Evolutionary conservation across 495 filamentous ascomycete genomes (phyloP).

Genomic region (Talaromyces proteolyticus): DNA sequence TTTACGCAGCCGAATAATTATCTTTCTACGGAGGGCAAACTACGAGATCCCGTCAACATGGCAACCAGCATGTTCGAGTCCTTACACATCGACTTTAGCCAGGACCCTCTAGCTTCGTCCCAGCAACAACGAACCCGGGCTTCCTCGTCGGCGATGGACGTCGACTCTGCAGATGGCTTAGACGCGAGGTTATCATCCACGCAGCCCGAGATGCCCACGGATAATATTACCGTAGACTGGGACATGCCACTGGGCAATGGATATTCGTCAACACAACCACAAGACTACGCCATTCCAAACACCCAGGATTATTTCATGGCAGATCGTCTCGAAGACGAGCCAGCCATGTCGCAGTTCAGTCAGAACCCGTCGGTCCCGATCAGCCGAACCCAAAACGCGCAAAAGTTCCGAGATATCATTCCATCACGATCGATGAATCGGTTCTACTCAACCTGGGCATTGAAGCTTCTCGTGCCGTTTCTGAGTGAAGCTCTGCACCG

Average conservation of each 20-base stretch:
- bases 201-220: slow-evolving; percentile 70
- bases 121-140: slow-evolving; percentile 27
- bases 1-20: slow-evolving; percentile 79
- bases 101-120: slow-evolving; percentile 49
- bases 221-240: slow-evolving; percentile 73
- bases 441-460: slow-evolving; percentile 80
- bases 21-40: slow-evolving; percentile 64
- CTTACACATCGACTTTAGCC: slow-evolving; percentile 85
- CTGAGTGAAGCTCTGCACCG: slow-evolving; percentile 76
- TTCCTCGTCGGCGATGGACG: slow-evolving; percentile 38
- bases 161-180: slow-evolving; percentile 43
- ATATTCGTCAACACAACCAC: slow-evolving; percentile 49
- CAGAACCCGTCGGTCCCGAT: slow-evolving; percentile 73
- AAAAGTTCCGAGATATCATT: slow-evolving; percentile 80
- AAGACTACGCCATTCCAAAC: slow-evolving; percentile 17
- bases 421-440: slow-evolving; percentile 78
- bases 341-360: slow-evolving; percentile 88
- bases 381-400: slow-evolving; percentile 78
- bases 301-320: slow-evolving; percentile 33
- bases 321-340: slow-evolving; percentile 74
- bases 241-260: slow-evolving; percentile 47
- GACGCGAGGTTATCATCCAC: slow-evolving; percentile 57
- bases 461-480: slow-evolving; percentile 71
- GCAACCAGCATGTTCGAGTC: slow-evolving; percentile 91
- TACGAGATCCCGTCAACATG: slow-evolving; percentile 73